phyloP scores from a whole-genome alignment of 305 asterid species.

The Withania somnifera region DNA sequence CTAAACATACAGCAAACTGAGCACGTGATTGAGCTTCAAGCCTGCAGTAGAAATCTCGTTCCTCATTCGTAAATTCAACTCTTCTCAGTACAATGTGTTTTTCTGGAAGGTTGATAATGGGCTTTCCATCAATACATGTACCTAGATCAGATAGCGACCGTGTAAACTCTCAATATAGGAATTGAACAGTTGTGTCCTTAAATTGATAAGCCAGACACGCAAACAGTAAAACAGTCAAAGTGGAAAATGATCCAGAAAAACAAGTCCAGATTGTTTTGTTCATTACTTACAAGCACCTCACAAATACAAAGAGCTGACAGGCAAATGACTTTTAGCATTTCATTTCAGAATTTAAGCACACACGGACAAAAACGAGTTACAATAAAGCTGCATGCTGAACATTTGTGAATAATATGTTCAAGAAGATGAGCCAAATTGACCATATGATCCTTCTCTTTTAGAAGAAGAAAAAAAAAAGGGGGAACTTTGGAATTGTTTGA shows the following conservation, averaged over 20 bases:
- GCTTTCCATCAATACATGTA: slow-evolving; percentile 82
- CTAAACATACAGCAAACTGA: slow-evolving; percentile 80
- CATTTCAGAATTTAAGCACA: neutral
- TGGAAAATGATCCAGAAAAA: neutral
- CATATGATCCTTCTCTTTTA: neutral
- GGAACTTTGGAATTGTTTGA: neutral
- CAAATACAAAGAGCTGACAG: neutral
- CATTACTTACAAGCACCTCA: neutral
- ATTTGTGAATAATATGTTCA: neutral
- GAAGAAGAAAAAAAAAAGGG: neutral
- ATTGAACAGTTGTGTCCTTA: neutral
- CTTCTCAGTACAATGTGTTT: slow-evolving; percentile 64
- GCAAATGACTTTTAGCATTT: neutral
- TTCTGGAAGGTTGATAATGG: slow-evolving; percentile 78
- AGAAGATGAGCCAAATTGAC: neutral
- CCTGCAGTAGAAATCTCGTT: slow-evolving; percentile 71
- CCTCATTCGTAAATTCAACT: slow-evolving; percentile 79
- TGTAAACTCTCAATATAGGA: neutral
- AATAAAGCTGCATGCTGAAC: neutral
- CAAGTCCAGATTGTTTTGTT: neutral
- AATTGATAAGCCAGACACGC: neutral
- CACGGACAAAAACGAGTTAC: neutral
- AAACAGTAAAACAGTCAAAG: slow-evolving; percentile 8
- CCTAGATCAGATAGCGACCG: slow-evolving; percentile 29
- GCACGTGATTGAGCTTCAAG: slow-evolving; percentile 94